Evolutionary conservation across 768 basidiomycete genomes (phyloP).

Genomic region (Coprinellus micaceus): DNA sequence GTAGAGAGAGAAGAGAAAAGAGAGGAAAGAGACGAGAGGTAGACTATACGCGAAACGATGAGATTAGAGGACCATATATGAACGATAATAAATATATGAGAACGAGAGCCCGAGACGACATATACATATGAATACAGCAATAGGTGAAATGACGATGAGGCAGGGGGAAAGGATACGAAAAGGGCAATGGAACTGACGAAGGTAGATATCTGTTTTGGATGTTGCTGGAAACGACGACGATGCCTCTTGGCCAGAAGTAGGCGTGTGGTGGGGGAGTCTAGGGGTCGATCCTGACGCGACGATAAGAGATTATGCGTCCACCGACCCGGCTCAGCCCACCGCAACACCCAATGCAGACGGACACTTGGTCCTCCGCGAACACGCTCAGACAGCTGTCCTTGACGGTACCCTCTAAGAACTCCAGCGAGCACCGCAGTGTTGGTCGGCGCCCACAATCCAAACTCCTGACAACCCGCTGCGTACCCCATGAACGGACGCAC

Average conservation of each 20-base stretch:
- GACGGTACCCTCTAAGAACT: background rate
- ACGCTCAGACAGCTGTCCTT: background rate
- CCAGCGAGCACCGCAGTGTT: slow-evolving; percentile 2
- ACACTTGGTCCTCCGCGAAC: background rate
- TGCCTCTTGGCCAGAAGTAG: background rate
- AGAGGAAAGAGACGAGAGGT: slow-evolving; percentile 15
- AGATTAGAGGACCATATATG: slow-evolving; percentile 9
- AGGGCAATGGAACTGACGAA: background rate
- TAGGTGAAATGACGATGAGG: background rate
- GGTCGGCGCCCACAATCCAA: slow-evolving; percentile 5
- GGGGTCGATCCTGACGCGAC: slow-evolving; percentile 1
- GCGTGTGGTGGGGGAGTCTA: background rate
- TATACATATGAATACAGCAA: slow-evolving; percentile 16
- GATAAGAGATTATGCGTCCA: background rate
- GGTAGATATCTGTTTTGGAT: background rate
- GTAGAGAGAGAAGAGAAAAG: too few relatives aligned
- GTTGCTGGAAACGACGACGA: background rate
- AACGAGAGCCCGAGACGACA: slow-evolving; percentile 13
- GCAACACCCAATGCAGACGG: background rate
- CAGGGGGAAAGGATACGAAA: background rate
- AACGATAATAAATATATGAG: slow-evolving; percentile 17
- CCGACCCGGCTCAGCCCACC: background rate
- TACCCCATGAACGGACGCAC: background rate
- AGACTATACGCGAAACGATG: slow-evolving; percentile 13
- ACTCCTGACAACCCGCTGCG: slow-evolving; percentile 3